Conservation (phyloP, 192 early-diverging fungal genomes). For the Dissophora globulifera region DNA sequence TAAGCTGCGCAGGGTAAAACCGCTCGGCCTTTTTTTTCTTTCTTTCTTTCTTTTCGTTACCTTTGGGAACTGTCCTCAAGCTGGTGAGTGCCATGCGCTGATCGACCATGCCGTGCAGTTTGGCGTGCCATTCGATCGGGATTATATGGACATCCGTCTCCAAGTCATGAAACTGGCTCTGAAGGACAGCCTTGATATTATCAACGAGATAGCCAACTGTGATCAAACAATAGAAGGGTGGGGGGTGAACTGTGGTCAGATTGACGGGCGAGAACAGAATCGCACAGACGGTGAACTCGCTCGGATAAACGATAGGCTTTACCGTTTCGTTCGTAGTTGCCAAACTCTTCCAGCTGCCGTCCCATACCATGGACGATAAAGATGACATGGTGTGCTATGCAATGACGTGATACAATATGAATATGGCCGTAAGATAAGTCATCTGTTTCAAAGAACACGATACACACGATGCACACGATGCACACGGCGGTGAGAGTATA, state of each 20-base stretch:
- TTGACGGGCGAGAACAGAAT: background rate
- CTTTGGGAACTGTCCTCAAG: conserved; percentile 58
- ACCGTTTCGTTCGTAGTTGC: conserved; percentile 56
- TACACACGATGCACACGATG: too few species aligned
- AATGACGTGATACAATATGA: too few species aligned
- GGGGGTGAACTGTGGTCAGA: background rate
- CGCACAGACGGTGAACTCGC: background rate
- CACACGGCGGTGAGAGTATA: too few species aligned
- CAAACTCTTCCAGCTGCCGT: conserved; percentile 55
- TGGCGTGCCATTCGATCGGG: conserved; percentile 58
- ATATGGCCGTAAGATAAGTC: too few species aligned
- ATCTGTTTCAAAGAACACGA: too few species aligned
- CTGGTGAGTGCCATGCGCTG: conserved; percentile 48
- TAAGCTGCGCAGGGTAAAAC: conserved; percentile 51
- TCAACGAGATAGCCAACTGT: conserved; percentile 45
- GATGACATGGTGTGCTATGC: conserved; percentile 50
- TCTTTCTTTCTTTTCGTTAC: too few species aligned
- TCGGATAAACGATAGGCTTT: background rate
- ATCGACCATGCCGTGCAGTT: conserved; percentile 55
- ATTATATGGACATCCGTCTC: conserved; percentile 51
- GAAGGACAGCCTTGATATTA: conserved; percentile 42
- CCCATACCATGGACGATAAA: conserved; percentile 61
- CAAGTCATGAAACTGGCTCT: conserved; percentile 41
- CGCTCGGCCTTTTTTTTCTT: too few species aligned
- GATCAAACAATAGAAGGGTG: too few species aligned